Base-by-base conservation (phyloP, 805 yeast genomes). In the Nakazawaea molendinolei region DNA sequence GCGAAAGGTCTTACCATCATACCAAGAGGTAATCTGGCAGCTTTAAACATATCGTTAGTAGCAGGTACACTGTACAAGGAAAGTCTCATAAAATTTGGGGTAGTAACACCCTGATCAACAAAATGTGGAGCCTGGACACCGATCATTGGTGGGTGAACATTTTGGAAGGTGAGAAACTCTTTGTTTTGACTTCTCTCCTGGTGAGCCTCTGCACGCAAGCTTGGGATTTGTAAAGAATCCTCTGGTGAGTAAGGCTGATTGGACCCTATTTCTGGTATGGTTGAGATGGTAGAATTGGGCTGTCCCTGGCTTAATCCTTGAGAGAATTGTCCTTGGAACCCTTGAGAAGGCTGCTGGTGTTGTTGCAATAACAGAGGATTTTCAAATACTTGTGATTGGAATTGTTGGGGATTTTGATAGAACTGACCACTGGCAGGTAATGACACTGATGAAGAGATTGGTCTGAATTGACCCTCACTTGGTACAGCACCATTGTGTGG, bases 1-100 rank as follows among this genome's bases (percentile, higher is more conserved):
- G 95, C 95, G 65, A 92, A 86, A 4, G 98, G 98, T 36, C 86
- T 74, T 16, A 87, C 60, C 3, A 86, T 67, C 39, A 90, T 60
- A 1, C 95, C 94, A 28, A 92, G 60, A 1, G 98, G 97, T 34
- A 92, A 60, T 41, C 74, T 76, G 0, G 95, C 71, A 3, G 78
- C 70, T 18, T 70, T 65, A 49, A 92, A 71, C 38, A 87, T 60
- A 34, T 70, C 73, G 41, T 85, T 90, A 13, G 79, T 65, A 25
- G 71, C 72, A 3, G 98, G 98, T 6, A 87, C 72, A 46, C 79
- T 76, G 58, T 86, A 85, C 84, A 87, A 74, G 4, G 95, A 67
- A 43, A 85, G 62, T 41, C 95, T 69, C 52, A 84, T 73, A 55
- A 78, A 78, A 41, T 84, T 75, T 3, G 97, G 92, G 17, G 85